Percentiles rank a stretch among this genome's conserved stretches.
Evolutionary conservation across 106 monocot genomes (phyloP).

Genomic region (Ottelia alismoides): DNA sequence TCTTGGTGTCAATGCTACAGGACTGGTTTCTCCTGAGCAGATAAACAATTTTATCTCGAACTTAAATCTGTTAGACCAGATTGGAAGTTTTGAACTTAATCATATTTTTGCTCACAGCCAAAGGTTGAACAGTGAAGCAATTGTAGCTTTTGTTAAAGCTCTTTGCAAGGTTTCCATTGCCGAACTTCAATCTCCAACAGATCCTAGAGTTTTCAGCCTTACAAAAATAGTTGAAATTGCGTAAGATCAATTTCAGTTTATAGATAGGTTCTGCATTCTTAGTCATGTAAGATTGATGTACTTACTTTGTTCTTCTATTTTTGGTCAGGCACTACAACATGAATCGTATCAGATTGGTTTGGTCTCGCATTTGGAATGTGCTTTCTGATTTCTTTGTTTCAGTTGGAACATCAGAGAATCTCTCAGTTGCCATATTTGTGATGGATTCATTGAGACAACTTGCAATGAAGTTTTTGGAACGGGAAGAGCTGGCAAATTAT

Average conservation of each 20-base stretch:
- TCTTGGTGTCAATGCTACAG: slow-evolving; percentile 36
- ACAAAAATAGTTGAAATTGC: slow-evolving; percentile 98
- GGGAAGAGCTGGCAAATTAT: slow-evolving; percentile 92
- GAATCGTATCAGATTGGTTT: slow-evolving; percentile 91
- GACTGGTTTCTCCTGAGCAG: slow-evolving; percentile 74
- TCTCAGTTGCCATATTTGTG: slow-evolving; percentile 96
- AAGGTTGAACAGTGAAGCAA: slow-evolving; percentile 91
- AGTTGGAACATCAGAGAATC: slow-evolving; percentile 88
- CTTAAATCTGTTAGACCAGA: slow-evolving; percentile 84
- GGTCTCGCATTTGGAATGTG: slow-evolving; percentile 95
- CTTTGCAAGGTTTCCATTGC: slow-evolving; percentile 94
- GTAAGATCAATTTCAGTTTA: slow-evolving; percentile 35
- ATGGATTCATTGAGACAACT: slow-evolving; percentile 95
- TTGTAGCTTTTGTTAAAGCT: slow-evolving; percentile 95
- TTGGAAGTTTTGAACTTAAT: slow-evolving; percentile 87
- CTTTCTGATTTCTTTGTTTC: slow-evolving; percentile 91
- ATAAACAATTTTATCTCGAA: slow-evolving; percentile 92
- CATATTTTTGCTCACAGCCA: slow-evolving; percentile 96
- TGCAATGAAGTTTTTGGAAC: slow-evolving; percentile 92
- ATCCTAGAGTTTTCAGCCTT: slow-evolving; percentile 92
- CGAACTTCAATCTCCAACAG: slow-evolving; percentile 87
- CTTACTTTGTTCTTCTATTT: slow-evolving; percentile 1
- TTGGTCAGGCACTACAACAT: slow-evolving; percentile 93
- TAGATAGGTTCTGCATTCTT: neutral
- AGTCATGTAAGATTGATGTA: too few relatives aligned